Evolutionary conservation across 164 flowering plant genomes (phyloP).

Genomic region (Annona cherimola): DNA sequence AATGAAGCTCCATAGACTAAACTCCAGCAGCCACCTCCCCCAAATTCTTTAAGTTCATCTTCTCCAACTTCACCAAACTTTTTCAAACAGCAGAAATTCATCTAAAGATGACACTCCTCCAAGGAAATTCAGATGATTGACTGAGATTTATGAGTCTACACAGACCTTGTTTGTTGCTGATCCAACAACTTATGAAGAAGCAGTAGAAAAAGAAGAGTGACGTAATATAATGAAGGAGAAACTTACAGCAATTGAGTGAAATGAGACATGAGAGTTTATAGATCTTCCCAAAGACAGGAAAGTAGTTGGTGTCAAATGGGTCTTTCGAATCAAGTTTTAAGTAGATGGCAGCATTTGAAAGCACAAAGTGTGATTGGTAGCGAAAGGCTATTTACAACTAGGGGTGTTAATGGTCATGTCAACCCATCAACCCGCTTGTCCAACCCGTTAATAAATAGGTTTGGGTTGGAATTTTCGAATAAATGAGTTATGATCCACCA

Average conservation of each 20-base stretch:
- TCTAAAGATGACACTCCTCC: background rate
- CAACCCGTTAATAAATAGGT: too few species aligned
- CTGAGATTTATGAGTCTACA: background rate
- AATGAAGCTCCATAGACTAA: background rate
- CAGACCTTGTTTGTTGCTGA: background rate
- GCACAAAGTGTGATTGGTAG: background rate
- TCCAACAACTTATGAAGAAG: background rate
- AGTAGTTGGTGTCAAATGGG: constrained; percentile 3
- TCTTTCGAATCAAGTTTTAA: too few species aligned
- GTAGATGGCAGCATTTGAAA: background rate
- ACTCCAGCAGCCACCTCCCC: background rate
- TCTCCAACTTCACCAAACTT: background rate
- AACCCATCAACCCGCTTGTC: too few species aligned
- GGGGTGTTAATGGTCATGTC: too few species aligned
- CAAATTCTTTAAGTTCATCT: background rate
- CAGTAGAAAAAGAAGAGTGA: background rate
- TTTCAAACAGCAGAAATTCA: background rate
- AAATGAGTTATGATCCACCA: too few species aligned
- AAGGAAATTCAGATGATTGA: background rate
- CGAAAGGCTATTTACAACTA: background rate
- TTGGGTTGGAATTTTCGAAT: too few species aligned
- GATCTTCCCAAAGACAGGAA: background rate
- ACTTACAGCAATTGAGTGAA: background rate
- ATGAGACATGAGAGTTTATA: background rate
- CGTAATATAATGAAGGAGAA: background rate